phyloP scores from a whole-genome alignment of 306 rosid genomes.

The Cucumis hystrix region DNA sequence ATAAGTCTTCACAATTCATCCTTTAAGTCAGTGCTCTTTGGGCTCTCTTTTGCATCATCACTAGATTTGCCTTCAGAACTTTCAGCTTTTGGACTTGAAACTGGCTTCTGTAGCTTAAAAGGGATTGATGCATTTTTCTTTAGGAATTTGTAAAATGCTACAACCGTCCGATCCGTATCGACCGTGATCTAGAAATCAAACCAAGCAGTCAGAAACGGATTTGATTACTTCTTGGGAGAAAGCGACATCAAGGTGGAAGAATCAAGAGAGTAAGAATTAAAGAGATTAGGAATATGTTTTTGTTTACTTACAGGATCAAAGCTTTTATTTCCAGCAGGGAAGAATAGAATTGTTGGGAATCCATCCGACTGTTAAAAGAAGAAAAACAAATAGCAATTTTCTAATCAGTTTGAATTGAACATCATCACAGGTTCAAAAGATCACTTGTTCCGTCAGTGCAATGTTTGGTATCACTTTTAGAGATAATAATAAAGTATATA shows the following conservation, averaged over 20 bases:
- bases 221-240: neutral
- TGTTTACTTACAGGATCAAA: constrained; percentile 44
- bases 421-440: neutral
- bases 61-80: constrained; percentile 26
- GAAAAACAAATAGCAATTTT: neutral
- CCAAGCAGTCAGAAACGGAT: constrained; percentile 6
- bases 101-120: constrained; percentile 89
- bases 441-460: no score
- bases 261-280: neutral
- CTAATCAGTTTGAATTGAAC: neutral
- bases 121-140: constrained; percentile 91
- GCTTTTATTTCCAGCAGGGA: constrained; percentile 63
- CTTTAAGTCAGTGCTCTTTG: constrained; percentile 34
- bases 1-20: constrained; percentile 56
- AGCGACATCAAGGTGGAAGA: neutral
- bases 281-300: neutral
- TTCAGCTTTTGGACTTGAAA: constrained; percentile 30
- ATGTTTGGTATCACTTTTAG: no score
- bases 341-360: constrained; percentile 48
- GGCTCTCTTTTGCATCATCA: constrained; percentile 37
- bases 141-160: constrained; percentile 86
- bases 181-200: constrained; percentile 52
- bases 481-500: no score
- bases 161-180: constrained; percentile 82
- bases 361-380: constrained; percentile 32